Base-by-base conservation (phyloP, 106 monocot species). In the Apostasia ramifera region DNA sequence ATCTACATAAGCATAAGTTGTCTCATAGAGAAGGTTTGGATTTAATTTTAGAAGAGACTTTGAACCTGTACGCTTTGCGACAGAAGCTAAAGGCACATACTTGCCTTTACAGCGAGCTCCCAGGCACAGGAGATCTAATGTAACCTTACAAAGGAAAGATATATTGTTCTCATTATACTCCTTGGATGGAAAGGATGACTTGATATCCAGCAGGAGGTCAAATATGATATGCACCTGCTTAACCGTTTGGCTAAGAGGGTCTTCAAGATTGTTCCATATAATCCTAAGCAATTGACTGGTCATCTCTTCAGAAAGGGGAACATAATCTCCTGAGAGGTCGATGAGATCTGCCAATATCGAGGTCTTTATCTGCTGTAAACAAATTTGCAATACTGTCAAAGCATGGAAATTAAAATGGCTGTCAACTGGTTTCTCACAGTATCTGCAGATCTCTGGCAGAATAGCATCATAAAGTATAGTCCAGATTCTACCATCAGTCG, bases 351-450 rank as follows among this genome's bases (percentile, higher is more conserved):
- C 66, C 54, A 78, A 52, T 42, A 87, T 70, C 2, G 97, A 97
- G 4, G 92, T 88, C 56, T 90, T 93, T 66, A 98, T 93, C 81
- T 93, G 98, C 71, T 98, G 98, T 77, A 98, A 79, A 75, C 93
- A 87, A 45, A 98, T 98, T 72, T 98, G 98, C 1, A 82, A 80
- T 66, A 98, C 98, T 14, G 98, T 98, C 45, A 98, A 79, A n/a
- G 85, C 85, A 63, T 98, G 98, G 76, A 98, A 98, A 78, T 98
- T 98, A 87, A 98, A 98, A 79, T 98, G 98, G 70, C 90, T 93
- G 71, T 98, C 98, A 69, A 81, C 60, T 66, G 92, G 98, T 46
- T 90, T 87, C 65, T 93, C 90, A 50, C 90, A 93, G 42, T 90
- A 90, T 60, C 67, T 78, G 59, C 98, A 98, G 40, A 98, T 87